These are phyloP conservation scores for Claviceps africana DNA, from an alignment of 2,329 filamentous ascomycete species.

Conservation along the genomic window DNA sequence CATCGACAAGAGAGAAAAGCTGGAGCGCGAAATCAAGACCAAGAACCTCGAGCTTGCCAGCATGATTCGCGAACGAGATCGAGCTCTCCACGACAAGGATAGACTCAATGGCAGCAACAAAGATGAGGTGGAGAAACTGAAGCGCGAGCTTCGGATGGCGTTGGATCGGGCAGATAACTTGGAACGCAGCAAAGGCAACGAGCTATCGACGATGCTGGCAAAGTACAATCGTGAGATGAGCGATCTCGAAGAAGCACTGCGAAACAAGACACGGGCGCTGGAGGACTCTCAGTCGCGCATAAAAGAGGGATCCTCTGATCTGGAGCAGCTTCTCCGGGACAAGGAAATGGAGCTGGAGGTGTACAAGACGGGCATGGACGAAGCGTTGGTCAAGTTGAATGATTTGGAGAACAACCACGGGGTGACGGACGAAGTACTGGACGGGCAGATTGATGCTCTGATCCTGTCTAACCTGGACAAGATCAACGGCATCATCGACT, in stretches of 20 bases:
- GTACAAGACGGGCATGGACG: constrained; percentile 95
- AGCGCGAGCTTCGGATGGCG: constrained; percentile 83
- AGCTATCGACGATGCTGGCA: constrained; percentile 84
- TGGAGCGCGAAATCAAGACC: constrained; percentile 95
- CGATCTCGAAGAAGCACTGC: constrained; percentile 83
- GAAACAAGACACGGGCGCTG: constrained; percentile 74
- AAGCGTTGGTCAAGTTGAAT: constrained; percentile 83
- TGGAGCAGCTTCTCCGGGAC: constrained; percentile 73
- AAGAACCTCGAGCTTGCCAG: constrained; percentile 98
- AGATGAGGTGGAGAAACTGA: constrained; percentile 88
- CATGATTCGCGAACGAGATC: constrained; percentile 94
- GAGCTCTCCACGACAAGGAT: constrained; percentile 86
- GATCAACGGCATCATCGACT: constrained; percentile 96
- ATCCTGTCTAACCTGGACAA: constrained; percentile 77
- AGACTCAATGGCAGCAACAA: constrained; percentile 72
- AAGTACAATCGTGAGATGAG: constrained; percentile 97
- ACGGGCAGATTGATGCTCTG: constrained; percentile 82
- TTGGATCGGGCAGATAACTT: constrained; percentile 83
- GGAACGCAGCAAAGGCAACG: constrained; percentile 85
- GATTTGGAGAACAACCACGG: constrained; percentile 66
- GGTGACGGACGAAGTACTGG: constrained; percentile 65
- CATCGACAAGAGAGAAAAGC: constrained; percentile 84
- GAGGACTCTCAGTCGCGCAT: constrained; percentile 71
- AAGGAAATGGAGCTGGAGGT: constrained; percentile 98
- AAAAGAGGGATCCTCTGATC: constrained; percentile 68